Base-by-base conservation (phyloP, 352 stramenopile genomes). In the Pseudoperonospora humuli region DNA sequence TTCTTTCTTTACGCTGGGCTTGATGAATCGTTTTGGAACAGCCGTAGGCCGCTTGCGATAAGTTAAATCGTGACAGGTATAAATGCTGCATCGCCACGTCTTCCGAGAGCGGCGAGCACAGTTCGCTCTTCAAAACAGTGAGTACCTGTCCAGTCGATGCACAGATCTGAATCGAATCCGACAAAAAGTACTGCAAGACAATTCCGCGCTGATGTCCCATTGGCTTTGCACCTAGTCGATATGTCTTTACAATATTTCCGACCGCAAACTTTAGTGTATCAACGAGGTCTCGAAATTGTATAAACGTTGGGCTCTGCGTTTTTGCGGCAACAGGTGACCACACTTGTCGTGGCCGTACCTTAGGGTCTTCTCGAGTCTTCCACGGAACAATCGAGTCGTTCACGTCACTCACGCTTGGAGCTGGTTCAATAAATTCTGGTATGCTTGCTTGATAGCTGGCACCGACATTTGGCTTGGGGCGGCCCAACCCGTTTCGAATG, bases 241-340 rank as follows among this genome's bases (percentile, higher is more conserved):
- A 89, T 1, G 62, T 56, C 38, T 81, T 86, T 36, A 92, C 66
- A 14, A 92, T 64, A 33, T 89, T 86, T 11, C 80, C 76, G 9
- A 81, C 52, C 7, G 68, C 65, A 33, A 77, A 88, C 15, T 64
- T 75, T 8, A 92, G 51, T 5, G 54, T 52, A 27, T 84, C 71
- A 0, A 89, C 38, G 17, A 85, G 39, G 6, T 62, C 39, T 24
- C 67, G 64, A 63, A 84, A 92, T 39, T 77, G 54, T 11, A 74
- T 50, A 21, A 87, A 74, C 4, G 54, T 55, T 6, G 53, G 39
- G 21, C 53, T 67, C 26, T 88, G 72, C 5, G 51, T 46, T 21
- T 62, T 57, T 3, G 66, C 48, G 11, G 73, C 75, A 17, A 82
- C 40, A 8, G 70, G 73, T 8, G 76, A 88, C 80, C 80, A 92